phyloP scores from a whole-genome alignment of 2,329 filamentous ascomycete species.

The Fusarium palustre region DNA sequence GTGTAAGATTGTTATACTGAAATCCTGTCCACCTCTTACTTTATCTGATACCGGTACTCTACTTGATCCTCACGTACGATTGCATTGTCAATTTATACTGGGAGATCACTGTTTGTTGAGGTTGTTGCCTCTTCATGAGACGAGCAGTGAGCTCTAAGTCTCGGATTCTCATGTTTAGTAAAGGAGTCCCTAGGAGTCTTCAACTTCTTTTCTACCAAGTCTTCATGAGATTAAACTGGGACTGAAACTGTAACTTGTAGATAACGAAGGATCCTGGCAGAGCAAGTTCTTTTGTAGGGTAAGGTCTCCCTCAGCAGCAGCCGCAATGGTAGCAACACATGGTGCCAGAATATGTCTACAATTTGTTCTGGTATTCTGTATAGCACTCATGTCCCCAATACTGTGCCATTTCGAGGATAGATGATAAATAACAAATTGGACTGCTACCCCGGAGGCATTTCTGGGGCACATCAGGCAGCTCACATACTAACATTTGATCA shows the following conservation, averaged over 20 bases:
- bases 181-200: too few relatives aligned
- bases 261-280: neutral
- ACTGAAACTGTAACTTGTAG: neutral
- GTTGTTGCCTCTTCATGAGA: too few relatives aligned
- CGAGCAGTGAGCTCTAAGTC: neutral
- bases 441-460: too few relatives aligned
- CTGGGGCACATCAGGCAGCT: too few relatives aligned
- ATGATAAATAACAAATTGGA: neutral
- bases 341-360: neutral
- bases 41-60: too few relatives aligned
- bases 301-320: neutral
- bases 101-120: neutral
- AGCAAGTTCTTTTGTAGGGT: neutral
- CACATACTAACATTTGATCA: too few relatives aligned
- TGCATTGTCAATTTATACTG: neutral
- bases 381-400: fast-evolving
- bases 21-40: neutral
- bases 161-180: too few relatives aligned
- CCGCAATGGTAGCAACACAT: neutral
- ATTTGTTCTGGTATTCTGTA: neutral
- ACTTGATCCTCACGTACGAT: too few relatives aligned
- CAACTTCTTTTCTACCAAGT: too few relatives aligned
- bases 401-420: neutral
- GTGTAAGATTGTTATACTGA: too few relatives aligned
- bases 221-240: neutral